phyloP scores from a whole-genome alignment of 306 rosid species.

The Prosopis cineraria region DNA sequence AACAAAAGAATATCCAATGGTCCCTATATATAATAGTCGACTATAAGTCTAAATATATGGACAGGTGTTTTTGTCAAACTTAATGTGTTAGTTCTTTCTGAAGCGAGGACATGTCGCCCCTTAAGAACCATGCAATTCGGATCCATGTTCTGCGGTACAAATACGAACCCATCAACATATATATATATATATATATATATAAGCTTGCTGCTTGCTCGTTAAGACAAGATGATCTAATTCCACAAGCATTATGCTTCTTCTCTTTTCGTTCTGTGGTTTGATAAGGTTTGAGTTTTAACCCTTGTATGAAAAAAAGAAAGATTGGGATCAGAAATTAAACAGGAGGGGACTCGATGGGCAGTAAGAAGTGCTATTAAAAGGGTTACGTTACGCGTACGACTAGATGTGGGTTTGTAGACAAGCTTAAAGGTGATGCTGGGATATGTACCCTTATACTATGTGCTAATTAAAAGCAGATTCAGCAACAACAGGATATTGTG shows the following conservation, averaged over 20 bases:
- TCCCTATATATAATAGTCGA: constrained; percentile 15
- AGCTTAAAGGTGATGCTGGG: constrained; percentile 48
- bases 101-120: constrained; percentile 38
- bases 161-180: constrained; percentile 4
- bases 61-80: constrained; percentile 32
- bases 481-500: constrained; percentile 22
- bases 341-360: background rate
- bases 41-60: constrained; percentile 11
- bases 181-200: too few species aligned
- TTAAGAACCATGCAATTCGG: constrained; percentile 37
- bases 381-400: background rate
- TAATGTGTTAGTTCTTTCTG: constrained; percentile 31
- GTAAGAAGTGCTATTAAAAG: background rate
- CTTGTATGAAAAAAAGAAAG: background rate
- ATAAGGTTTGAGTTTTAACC: background rate
- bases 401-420: constrained; percentile 36
- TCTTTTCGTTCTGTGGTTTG: too few species aligned
- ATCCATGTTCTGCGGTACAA: constrained; percentile 32
- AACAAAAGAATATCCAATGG: constrained; percentile 8
- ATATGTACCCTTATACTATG: constrained; percentile 29
- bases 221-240: background rate
- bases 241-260: too few species aligned
- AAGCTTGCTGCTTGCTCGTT: too few species aligned
- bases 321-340: background rate
- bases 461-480: constrained; percentile 28